Base-by-base conservation (phyloP, 2,329 filamentous ascomycete genomes). In the Phialemoniopsis sp. region DNA sequence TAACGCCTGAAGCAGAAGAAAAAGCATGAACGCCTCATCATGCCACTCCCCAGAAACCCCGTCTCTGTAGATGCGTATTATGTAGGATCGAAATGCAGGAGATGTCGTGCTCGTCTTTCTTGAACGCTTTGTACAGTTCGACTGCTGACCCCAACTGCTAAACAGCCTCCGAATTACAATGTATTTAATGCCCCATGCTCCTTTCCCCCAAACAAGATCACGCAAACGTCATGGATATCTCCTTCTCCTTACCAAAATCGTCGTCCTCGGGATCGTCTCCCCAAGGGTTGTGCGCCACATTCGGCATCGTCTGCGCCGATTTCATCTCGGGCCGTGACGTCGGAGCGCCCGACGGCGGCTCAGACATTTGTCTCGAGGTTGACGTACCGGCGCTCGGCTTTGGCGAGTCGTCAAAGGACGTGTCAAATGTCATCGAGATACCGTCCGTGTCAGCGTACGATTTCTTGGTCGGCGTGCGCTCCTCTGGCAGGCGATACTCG, bases 211-310 rank as follows among this genome's bases (percentile, higher is more conserved):
- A 10, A 26, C 6, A 26, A 10, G 10, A 26, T 26, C 21, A 87
- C 60, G 84, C 87, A 77, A 91, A 91, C 46, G 84, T 89, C 84
- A 91, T 85, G 26, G 78, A 75, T 46, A 91, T 86, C 60, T 89
- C 85, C 56, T 80, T 79, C 59, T 89, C 85, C 53, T 77, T 74
- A 14, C 80, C 82, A 64, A 85, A 85, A 38, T 85, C 76, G 21
- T 83, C 77, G 33, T 87, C 82, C 34, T 76, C 72, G 8, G 79
- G 70, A 43, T 80, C 53, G 8, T 79, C 70, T 42, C 76, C 81
- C 87, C 87, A 91, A 2, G 85, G 76, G 73, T 91, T 26, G 21
- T 26, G 10, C 21, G 66, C 44, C 67, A 51, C 21, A 76, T 66
- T 68, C 1, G 78, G 78, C 46, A 73, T 54, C 16, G 73, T 76